Conservation (phyloP, 2,329 filamentous ascomycete species). For the Trichophaea hybrida region DNA sequence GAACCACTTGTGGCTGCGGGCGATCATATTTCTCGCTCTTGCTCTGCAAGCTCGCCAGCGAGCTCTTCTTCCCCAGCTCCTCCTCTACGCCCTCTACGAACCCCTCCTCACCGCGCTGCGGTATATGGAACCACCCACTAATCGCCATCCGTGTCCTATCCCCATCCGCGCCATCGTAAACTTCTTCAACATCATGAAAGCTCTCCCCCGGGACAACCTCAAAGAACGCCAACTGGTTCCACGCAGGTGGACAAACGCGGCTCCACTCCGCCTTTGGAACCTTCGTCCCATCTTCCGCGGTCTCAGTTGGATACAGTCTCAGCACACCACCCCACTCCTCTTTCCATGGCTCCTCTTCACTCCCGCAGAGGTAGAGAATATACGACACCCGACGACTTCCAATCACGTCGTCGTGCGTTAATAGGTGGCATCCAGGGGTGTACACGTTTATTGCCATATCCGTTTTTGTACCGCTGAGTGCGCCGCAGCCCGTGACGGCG, state of each 20-base stretch:
- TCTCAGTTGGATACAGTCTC: conserved; percentile 63
- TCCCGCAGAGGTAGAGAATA: conserved; percentile 75
- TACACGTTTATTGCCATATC: conserved; percentile 99
- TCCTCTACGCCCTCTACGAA: conserved; percentile 80
- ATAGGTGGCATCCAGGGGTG: conserved; percentile 82
- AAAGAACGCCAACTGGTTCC: conserved; percentile 97
- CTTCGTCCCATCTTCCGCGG: conserved; percentile 57
- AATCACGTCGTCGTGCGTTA: conserved; percentile 98
- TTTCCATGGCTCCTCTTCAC: conserved; percentile 83
- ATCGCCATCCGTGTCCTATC: conserved; percentile 82
- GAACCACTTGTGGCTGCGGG: conserved; percentile 49
- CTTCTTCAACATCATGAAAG: conserved; percentile 97
- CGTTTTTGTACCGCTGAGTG: conserved; percentile 82
- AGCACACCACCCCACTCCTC: conserved; percentile 84
- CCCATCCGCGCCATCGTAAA: conserved; percentile 57
- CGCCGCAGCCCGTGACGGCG: conserved; percentile 68
- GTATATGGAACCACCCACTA: conserved; percentile 97
- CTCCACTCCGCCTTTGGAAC: conserved; percentile 65
- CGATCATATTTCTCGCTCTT: conserved; percentile 80
- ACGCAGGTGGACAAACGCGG: conserved; percentile 80
- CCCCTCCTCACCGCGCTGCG: conserved; percentile 83
- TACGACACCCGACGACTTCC: conserved; percentile 93
- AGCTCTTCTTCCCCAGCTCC: conserved; percentile 74
- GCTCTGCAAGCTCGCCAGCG: conserved; percentile 80
- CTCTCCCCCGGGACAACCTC: conserved; percentile 96